phyloP scores from a whole-genome alignment of 805 yeast species.

The Myxozyma sirexii region DNA sequence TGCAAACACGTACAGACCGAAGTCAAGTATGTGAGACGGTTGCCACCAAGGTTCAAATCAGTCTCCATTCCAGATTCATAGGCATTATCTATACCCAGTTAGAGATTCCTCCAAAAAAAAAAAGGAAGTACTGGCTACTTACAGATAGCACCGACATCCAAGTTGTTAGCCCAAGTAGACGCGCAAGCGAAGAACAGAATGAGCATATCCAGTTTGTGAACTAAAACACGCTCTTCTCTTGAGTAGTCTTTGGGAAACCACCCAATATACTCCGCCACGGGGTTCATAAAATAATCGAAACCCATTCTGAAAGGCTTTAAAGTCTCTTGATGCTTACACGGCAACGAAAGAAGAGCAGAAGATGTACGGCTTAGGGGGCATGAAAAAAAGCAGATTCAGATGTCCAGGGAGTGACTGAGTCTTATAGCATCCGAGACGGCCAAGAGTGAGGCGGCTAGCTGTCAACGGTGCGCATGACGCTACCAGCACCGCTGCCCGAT shows the following conservation, averaged over 20 bases:
- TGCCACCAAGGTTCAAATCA: constrained; percentile 38
- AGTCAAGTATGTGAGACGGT: constrained; percentile 36
- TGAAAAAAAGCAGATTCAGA: too few relatives aligned
- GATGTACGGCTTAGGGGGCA: too few relatives aligned
- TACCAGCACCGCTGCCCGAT: too few relatives aligned
- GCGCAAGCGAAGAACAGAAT: constrained; percentile 27
- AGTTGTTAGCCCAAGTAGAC: constrained; percentile 30
- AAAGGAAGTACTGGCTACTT: neutral
- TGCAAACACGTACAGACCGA: constrained; percentile 31
- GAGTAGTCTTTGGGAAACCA: constrained; percentile 31
- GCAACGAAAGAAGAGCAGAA: neutral
- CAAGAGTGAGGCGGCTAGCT: too few relatives aligned
- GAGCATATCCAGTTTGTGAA: constrained; percentile 28
- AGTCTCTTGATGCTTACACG: neutral
- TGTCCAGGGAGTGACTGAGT: too few relatives aligned
- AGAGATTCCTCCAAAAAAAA: neutral
- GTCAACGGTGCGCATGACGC: too few relatives aligned
- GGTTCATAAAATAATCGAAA: constrained; percentile 31
- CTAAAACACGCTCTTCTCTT: constrained; percentile 31
- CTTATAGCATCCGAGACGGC: too few relatives aligned
- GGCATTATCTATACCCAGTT: constrained; percentile 42
- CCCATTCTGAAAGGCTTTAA: constrained; percentile 7
- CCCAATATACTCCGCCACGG: constrained; percentile 29
- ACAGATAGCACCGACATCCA: constrained; percentile 29
- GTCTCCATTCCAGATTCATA: constrained; percentile 49